Percentiles rank a stretch among this genome's conserved stretches.
phyloP scores from a whole-genome alignment of 192 early-diverging fungal genomes.

The Thamnidium elegans region DNA sequence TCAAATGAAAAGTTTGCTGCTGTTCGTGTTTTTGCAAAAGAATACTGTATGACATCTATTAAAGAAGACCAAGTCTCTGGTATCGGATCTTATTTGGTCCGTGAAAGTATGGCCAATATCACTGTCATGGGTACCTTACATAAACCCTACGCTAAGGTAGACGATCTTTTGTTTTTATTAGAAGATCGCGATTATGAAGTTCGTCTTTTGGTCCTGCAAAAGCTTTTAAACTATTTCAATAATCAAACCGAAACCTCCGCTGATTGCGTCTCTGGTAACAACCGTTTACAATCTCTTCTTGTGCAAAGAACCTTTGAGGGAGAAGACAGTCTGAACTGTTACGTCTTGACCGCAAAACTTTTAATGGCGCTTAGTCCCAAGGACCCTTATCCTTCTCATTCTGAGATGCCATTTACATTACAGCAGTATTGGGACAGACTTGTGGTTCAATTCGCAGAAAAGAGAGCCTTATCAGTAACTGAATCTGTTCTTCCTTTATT shows the following conservation, averaged over 20 bases:
- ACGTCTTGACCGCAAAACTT: conserved; percentile 43
- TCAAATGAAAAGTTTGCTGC: neutral
- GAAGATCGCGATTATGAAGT: conserved; percentile 65
- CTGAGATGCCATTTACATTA: conserved; percentile 35
- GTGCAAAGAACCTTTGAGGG: conserved; percentile 40
- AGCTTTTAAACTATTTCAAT: conserved; percentile 30
- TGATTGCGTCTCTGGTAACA: neutral
- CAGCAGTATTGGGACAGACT: conserved; percentile 41
- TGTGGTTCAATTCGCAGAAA: conserved; percentile 37
- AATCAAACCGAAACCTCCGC: neutral
- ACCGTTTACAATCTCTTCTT: conserved; percentile 33
- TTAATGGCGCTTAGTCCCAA: conserved; percentile 36
- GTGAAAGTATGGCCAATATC: conserved; percentile 39
- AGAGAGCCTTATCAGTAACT: conserved; percentile 46
- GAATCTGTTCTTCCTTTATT: conserved; percentile 58
- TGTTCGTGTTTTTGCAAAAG: neutral
- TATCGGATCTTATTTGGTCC: conserved; percentile 42
- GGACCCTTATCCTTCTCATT: conserved; percentile 12
- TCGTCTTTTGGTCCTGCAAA: conserved; percentile 50
- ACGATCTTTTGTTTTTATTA: conserved; percentile 40
- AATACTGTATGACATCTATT: conserved; percentile 1
- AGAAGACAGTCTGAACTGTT: conserved; percentile 46
- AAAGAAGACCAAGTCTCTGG: neutral
- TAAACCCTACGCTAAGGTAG: conserved; percentile 14
- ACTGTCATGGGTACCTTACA: conserved; percentile 29